phyloP scores from a whole-genome alignment of 2,329 filamentous ascomycete species.

The Oidium heveae region DNA sequence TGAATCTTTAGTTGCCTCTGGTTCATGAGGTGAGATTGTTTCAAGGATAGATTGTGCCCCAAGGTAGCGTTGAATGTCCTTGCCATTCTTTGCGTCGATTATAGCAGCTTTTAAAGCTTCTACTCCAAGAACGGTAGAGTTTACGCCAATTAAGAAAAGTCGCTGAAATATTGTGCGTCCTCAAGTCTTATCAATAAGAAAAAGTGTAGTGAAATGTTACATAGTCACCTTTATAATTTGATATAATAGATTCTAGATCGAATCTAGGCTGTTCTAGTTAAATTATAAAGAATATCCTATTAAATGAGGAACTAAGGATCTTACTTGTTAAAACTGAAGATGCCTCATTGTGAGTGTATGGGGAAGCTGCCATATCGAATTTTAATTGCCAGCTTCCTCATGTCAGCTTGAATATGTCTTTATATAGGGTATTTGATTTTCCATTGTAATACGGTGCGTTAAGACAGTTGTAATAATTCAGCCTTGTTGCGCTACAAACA shows the following conservation, averaged over 20 bases:
- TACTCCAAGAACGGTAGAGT: conserved; percentile 46
- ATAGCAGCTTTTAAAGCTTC: conserved; percentile 66
- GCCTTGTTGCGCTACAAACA: too few relatives aligned
- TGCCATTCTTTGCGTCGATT: conserved; percentile 47
- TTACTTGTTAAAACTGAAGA: too few relatives aligned
- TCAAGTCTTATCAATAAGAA: conserved; percentile 15
- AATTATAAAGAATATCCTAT: too few relatives aligned
- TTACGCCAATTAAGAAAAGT: conserved; percentile 55
- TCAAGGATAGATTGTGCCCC: conserved; percentile 41
- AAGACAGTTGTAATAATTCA: too few relatives aligned
- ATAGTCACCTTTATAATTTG: conserved; percentile 1
- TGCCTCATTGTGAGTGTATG: too few relatives aligned
- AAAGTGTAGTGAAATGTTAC: not conserved
- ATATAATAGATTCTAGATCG: conserved; percentile 1
- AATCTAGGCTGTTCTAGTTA: conserved; percentile 1
- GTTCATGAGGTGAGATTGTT: conserved; percentile 36
- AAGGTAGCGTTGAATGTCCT: conserved; percentile 47
- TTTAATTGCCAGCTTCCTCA: too few relatives aligned
- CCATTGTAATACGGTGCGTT: too few relatives aligned
- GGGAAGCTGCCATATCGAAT: too few relatives aligned
- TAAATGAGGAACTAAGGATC: too few relatives aligned
- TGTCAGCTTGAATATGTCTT: too few relatives aligned
- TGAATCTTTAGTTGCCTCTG: conserved; percentile 39
- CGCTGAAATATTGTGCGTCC: conserved; percentile 62
- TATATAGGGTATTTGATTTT: too few relatives aligned